Evolutionary conservation across 148 eudicot species (phyloP).

Genomic region (Fagopyrum esculentum): DNA sequence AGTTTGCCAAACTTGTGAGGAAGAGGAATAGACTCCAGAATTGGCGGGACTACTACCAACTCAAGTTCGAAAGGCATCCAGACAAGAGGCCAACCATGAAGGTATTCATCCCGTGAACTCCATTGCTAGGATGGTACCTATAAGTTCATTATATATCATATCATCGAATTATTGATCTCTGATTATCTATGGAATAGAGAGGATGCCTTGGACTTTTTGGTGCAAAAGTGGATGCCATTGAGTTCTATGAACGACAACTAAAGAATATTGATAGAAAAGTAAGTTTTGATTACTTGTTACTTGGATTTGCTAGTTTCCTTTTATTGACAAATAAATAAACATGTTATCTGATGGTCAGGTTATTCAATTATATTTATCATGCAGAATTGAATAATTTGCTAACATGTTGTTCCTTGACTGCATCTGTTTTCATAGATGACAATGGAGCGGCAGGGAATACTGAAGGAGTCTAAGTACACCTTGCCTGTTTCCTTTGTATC

Average conservation of each 20-base stretch:
- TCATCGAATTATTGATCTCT: neutral
- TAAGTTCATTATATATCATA: neutral
- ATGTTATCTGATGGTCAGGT: neutral
- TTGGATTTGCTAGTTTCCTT: neutral
- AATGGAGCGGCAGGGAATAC: conserved; percentile 71
- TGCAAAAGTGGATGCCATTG: conserved; percentile 63
- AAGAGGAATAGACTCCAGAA: conserved; percentile 60
- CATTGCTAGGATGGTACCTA: neutral
- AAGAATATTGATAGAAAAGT: conserved; percentile 62
- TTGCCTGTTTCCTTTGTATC: conserved; percentile 86
- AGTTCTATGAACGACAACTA: conserved; percentile 55
- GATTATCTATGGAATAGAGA: conserved; percentile 30
- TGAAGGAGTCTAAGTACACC: conserved; percentile 62
- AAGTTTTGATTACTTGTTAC: conserved; percentile 19
- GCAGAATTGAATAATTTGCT: neutral
- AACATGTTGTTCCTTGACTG: neutral
- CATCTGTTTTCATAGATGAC: conserved; percentile 46
- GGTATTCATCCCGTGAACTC: conserved; percentile 24
- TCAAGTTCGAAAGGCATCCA: conserved; percentile 77
- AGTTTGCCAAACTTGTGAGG: conserved; percentile 66
- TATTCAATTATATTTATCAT: neutral
- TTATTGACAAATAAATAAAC: neutral
- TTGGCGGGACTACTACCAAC: conserved; percentile 87
- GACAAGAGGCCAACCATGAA: conserved; percentile 67
- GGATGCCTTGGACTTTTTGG: conserved; percentile 96